Conservation (phyloP, 257 asterid species). For the Rhazya stricta region DNA sequence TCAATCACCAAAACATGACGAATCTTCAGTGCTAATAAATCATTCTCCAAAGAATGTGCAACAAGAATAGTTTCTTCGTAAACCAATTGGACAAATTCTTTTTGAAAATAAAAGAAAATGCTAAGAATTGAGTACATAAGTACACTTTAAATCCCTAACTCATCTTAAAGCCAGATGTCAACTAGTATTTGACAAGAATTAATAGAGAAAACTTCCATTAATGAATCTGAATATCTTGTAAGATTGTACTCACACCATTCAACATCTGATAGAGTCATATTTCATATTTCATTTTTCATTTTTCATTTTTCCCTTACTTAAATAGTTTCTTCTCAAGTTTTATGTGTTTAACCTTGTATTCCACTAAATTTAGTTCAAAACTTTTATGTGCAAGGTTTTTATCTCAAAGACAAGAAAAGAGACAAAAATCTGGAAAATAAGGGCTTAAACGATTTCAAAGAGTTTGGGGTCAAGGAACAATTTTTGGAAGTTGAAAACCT, state of each 20-base stretch:
- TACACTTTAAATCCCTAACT: neutral
- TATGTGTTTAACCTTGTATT: no score
- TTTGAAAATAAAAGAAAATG: slow-evolving; percentile 46
- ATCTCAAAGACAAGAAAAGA: no score
- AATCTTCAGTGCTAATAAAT: slow-evolving; percentile 76
- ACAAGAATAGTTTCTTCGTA: slow-evolving; percentile 81
- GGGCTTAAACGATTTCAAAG: no score
- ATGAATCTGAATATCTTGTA: slow-evolving; percentile 79
- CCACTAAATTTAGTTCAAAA: no score
- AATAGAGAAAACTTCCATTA: slow-evolving; percentile 15
- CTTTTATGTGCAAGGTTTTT: no score
- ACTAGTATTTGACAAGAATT: neutral
- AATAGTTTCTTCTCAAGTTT: no score
- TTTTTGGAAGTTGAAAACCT: no score
- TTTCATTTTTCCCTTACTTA: no score
- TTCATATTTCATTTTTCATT: no score
- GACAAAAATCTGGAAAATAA: no score
- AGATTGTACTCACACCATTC: slow-evolving; percentile 73
- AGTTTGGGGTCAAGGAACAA: no score
- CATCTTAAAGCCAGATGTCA: neutral
- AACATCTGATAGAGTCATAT: slow-evolving; percentile 67
- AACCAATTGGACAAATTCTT: slow-evolving; percentile 66
- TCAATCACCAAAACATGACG: slow-evolving; percentile 81
- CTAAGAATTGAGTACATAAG: slow-evolving; percentile 13
- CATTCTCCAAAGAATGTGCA: slow-evolving; percentile 95